Conservation (phyloP, 345 rosid genomes). For the Pelargonium nanum region DNA sequence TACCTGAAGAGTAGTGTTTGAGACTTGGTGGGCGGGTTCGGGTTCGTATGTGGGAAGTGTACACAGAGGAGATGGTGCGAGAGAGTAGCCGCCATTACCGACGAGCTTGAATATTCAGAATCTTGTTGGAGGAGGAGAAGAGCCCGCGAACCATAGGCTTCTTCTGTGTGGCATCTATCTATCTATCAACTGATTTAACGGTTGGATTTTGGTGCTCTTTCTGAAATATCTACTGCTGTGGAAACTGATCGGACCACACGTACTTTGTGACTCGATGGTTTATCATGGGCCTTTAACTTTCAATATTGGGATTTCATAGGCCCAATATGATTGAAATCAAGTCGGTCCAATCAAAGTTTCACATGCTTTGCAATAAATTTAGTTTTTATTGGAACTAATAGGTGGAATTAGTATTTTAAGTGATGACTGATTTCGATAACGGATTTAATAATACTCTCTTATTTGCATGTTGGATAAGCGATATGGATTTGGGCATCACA, state of each 20-base stretch:
- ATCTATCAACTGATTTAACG: constrained; percentile 9
- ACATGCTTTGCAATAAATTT: no score
- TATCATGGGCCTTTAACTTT: no score
- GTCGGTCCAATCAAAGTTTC: no score
- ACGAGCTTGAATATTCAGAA: background rate
- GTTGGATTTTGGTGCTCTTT: background rate
- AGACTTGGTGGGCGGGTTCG: background rate
- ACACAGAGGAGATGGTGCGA: constrained; percentile 19
- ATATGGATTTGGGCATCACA: no score
- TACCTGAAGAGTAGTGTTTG: constrained; percentile 8
- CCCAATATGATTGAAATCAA: no score
- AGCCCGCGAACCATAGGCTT: background rate
- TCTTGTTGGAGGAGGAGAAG: background rate
- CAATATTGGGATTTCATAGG: no score
- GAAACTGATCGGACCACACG: background rate
- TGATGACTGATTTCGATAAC: no score
- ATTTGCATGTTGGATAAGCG: no score
- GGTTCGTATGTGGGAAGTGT: constrained; percentile 10
- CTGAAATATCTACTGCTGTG: background rate
- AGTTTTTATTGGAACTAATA: no score
- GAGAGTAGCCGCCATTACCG: constrained; percentile 29
- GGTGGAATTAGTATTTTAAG: no score
- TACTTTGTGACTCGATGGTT: no score
- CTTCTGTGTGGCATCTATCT: background rate
- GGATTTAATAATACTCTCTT: no score